A percentile compares a stretch with the other conserved stretches of the same genome.
Evolutionary conservation across 371 early-diverging fungal species (phyloP).

Genomic region (Lichtheimia corymbifera): DNA sequence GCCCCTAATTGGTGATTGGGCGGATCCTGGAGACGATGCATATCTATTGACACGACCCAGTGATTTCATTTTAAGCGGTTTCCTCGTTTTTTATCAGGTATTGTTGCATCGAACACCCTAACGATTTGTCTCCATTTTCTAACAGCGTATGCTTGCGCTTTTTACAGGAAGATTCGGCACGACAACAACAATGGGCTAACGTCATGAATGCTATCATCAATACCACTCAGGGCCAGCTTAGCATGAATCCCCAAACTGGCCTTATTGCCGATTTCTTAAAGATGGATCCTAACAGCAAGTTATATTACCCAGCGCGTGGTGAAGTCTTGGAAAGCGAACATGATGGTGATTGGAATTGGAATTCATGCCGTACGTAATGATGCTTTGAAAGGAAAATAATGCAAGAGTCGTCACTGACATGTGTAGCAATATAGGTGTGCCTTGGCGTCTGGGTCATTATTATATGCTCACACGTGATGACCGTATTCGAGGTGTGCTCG

Average conservation of each 20-base stretch:
- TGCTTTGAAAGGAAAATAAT: neutral
- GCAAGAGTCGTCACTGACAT: no score
- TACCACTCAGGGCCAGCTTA: slow-evolving; percentile 40
- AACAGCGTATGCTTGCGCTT: neutral
- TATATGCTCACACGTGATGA: slow-evolving; percentile 59
- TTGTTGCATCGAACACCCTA: neutral
- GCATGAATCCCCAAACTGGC: slow-evolving; percentile 56
- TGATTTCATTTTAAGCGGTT: slow-evolving; percentile 63
- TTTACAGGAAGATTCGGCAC: slow-evolving; percentile 49
- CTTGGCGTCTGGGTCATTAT: slow-evolving; percentile 65
- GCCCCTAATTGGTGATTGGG: slow-evolving; percentile 68
- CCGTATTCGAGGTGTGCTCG: slow-evolving; percentile 48
- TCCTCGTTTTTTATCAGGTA: slow-evolving; percentile 56
- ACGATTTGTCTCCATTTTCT: neutral
- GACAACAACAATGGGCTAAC: slow-evolving; percentile 52
- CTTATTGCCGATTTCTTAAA: slow-evolving; percentile 65
- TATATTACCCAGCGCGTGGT: slow-evolving; percentile 45
- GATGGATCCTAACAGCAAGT: slow-evolving; percentile 32
- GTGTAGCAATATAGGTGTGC: slow-evolving; percentile 22
- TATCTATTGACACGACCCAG: slow-evolving; percentile 57
- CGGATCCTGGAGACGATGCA: slow-evolving; percentile 56
- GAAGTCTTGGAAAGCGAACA: slow-evolving; percentile 56
- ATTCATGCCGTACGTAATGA: slow-evolving; percentile 41
- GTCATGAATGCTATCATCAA: slow-evolving; percentile 54
- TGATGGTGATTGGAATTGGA: slow-evolving; percentile 57